phyloP scores from a whole-genome alignment of 768 basidiomycete genomes.

The Tricholoma furcatifolium region DNA sequence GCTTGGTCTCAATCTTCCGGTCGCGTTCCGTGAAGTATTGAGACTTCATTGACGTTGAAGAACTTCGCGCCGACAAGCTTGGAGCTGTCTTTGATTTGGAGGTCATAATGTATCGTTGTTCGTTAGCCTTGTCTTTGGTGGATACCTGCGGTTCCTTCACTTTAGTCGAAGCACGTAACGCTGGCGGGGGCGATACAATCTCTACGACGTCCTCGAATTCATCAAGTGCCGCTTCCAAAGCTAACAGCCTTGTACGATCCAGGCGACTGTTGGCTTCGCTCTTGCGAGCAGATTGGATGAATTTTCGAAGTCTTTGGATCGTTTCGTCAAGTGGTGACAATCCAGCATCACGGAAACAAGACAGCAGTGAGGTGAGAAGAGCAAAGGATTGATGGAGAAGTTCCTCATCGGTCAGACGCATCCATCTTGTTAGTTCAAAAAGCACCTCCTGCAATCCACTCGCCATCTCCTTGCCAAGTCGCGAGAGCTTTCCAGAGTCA shows the following conservation, averaged over 20 bases:
- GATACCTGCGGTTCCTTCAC: constrained; percentile 3
- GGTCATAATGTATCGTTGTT: constrained; percentile 14
- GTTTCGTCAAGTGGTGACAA: constrained; percentile 54
- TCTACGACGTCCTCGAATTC: constrained; percentile 64
- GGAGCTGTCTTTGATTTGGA: constrained; percentile 10
- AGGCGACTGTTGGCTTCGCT: constrained; percentile 48
- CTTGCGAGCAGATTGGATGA: constrained; percentile 58
- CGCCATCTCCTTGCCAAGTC: constrained; percentile 72
- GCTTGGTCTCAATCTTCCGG: constrained; percentile 35
- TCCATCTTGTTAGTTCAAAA: constrained; percentile 79
- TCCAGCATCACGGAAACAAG: constrained; percentile 66
- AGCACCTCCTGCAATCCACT: constrained; percentile 76
- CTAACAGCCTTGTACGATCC: constrained; percentile 55
- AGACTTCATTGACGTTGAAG: constrained; percentile 18
- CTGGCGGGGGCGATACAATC: constrained; percentile 48
- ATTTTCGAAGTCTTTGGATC: constrained; percentile 65
- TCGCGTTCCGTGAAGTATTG: constrained; percentile 28
- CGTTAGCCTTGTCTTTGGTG: constrained; percentile 8
- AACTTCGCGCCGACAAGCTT: constrained; percentile 1
- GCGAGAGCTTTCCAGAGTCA: constrained; percentile 49
- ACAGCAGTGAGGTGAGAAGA: constrained; percentile 75
- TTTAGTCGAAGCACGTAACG: constrained; percentile 13
- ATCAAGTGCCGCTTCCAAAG: constrained; percentile 65
- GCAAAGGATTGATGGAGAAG: constrained; percentile 87
- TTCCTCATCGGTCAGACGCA: constrained; percentile 91